These are phyloP conservation scores for Scenedesmus sp. DNA, from an alignment of 163 green algal species.

Conservation along the genomic window DNA sequence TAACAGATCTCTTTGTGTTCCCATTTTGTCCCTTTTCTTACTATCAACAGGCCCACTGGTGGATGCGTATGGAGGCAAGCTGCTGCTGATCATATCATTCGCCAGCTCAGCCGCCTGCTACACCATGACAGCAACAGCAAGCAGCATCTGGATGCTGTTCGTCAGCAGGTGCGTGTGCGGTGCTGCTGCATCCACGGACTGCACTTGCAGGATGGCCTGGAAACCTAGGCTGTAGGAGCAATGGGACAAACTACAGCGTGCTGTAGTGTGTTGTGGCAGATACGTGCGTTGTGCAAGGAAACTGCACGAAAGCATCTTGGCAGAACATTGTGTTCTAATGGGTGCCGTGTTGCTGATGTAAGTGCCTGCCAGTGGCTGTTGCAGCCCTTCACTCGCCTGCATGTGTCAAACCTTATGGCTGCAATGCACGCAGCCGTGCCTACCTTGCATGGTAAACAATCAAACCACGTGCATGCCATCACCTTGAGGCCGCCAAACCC, in stretches of 20 bases:
- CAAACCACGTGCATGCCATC: no score
- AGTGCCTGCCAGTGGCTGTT: no score
- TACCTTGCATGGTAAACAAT: no score
- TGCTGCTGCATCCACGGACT: not conserved
- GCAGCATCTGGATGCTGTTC: conserved; percentile 53
- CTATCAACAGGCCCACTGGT: conserved; percentile 54
- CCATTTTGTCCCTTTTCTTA: not conserved
- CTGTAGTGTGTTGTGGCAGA: no score
- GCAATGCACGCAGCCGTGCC: no score
- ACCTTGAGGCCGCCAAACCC: not conserved
- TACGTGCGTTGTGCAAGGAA: no score
- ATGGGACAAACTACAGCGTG: no score
- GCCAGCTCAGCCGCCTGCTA: conserved; percentile 50
- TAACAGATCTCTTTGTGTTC: no score
- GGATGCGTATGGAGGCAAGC: conserved; percentile 57
- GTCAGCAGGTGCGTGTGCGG: conserved; percentile 32
- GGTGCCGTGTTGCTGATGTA: no score
- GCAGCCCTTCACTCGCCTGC: not conserved
- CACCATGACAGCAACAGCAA: conserved; percentile 55
- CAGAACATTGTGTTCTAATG: no score
- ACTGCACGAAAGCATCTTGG: no score
- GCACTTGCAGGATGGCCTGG: not conserved
- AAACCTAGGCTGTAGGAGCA: not conserved
- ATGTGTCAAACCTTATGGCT: not conserved
- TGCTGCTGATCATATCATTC: conserved; percentile 60